phyloP scores from a whole-genome alignment of 2,329 filamentous ascomycete genomes.

The Monosporascus cannonballus region DNA sequence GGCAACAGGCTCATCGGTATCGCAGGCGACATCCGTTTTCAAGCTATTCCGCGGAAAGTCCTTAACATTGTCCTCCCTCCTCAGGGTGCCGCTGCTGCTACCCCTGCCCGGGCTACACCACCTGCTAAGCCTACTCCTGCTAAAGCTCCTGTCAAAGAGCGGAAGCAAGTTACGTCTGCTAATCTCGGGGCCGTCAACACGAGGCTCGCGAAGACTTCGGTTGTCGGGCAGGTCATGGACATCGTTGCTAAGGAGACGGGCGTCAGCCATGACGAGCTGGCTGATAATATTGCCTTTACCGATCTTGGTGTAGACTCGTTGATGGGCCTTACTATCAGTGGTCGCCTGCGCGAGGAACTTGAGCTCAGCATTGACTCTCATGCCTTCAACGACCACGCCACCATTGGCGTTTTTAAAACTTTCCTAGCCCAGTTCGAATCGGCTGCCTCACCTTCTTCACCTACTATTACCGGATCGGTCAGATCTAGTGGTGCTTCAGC shows the following conservation, averaged over 20 bases:
- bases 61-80: constrained; percentile 63
- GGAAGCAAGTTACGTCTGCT: constrained; percentile 38
- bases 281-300: constrained; percentile 48
- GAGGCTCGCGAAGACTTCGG: constrained; percentile 39
- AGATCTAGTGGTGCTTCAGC: constrained; percentile 27
- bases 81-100: constrained; percentile 38
- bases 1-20: constrained; percentile 43
- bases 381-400: constrained; percentile 48
- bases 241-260: constrained; percentile 53
- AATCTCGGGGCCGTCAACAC: constrained; percentile 45
- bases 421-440: constrained; percentile 32
- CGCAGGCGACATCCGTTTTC: constrained; percentile 56
- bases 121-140: constrained; percentile 29
- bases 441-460: constrained; percentile 1
- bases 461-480: constrained; percentile 30
- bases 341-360: constrained; percentile 51
- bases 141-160: constrained; percentile 32
- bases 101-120: constrained; percentile 27
- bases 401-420: constrained; percentile 47
- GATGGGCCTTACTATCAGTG: constrained; percentile 53
- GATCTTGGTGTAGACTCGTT: constrained; percentile 57
- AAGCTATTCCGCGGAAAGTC: constrained; percentile 58
- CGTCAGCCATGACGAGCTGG: constrained; percentile 47
- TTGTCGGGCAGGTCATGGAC: constrained; percentile 40
- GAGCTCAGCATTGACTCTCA: constrained; percentile 48